A percentile compares a stretch with the other conserved stretches of the same genome.
These are phyloP conservation scores for Talaromyces borbonicus DNA, from an alignment of 495 filamentous ascomycete genomes.

Conservation along the genomic window DNA sequence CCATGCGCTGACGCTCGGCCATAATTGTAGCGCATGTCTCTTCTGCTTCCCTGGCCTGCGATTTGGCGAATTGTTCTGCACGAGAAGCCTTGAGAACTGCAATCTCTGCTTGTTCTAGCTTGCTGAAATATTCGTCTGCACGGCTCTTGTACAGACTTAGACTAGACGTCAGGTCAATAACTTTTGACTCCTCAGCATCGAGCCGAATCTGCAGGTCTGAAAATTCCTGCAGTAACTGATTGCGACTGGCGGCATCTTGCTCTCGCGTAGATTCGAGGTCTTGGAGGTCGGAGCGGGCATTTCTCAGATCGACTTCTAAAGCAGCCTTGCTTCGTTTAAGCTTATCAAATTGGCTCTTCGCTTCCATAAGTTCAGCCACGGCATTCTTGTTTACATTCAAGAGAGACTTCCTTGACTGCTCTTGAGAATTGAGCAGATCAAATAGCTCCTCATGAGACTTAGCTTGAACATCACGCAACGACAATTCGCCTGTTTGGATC, in stretches of 20 bases:
- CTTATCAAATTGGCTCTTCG: conserved; percentile 78
- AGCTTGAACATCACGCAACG: conserved; percentile 83
- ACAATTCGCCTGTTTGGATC: conserved; percentile 79
- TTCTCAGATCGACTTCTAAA: conserved; percentile 83
- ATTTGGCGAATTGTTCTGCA: conserved; percentile 88
- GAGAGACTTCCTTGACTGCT: conserved; percentile 73
- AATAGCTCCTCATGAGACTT: conserved; percentile 92
- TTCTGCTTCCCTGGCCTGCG: conserved; percentile 80
- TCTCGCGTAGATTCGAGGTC: conserved; percentile 69
- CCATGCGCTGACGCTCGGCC: conserved; percentile 86
- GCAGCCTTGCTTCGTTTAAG: conserved; percentile 67
- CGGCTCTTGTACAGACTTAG: conserved; percentile 85
- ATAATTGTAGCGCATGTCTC: conserved; percentile 84
- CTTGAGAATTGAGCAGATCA: conserved; percentile 87
- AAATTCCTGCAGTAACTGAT: conserved; percentile 84
- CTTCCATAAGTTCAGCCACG: conserved; percentile 71
- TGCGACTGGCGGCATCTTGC: conserved; percentile 73
- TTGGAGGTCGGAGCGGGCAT: conserved; percentile 72
- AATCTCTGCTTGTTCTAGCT: conserved; percentile 95
- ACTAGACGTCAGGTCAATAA: conserved; percentile 73
- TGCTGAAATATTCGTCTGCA: conserved; percentile 94
- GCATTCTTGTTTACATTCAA: conserved; percentile 78
- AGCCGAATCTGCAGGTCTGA: conserved; percentile 89
- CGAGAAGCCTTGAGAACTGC: conserved; percentile 84
- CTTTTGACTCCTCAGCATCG: conserved; percentile 78